phyloP scores from a whole-genome alignment of 1,139 yeast species.

The Yamadazyma jaroonii region DNA sequence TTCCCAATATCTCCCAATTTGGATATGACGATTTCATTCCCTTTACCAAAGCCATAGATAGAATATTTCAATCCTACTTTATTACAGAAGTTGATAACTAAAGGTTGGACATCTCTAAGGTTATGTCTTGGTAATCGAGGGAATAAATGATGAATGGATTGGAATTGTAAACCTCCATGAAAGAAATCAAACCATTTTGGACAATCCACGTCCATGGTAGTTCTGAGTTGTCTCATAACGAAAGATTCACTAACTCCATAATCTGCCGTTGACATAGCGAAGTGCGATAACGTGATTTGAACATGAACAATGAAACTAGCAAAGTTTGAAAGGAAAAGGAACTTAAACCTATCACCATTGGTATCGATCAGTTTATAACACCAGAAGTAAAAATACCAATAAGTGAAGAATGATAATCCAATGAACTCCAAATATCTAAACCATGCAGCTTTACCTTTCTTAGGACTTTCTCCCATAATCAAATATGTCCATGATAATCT shows the following conservation, averaged over 20 bases:
- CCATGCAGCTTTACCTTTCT: conserved; percentile 82
- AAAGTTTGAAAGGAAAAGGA: conserved; percentile 70
- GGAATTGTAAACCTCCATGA: conserved; percentile 93
- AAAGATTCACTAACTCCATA: conserved; percentile 82
- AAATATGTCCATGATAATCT: conserved; percentile 78
- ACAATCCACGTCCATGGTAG: conserved; percentile 95
- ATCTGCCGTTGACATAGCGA: conserved; percentile 91
- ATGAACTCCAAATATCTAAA: conserved; percentile 71
- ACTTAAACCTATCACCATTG: conserved; percentile 50
- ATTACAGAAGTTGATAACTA: conserved; percentile 70
- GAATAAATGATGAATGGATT: conserved; percentile 85
- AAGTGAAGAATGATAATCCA: conserved; percentile 67
- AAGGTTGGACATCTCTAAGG: conserved; percentile 69
- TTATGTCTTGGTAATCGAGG: conserved; percentile 90
- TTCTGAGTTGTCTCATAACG: conserved; percentile 75
- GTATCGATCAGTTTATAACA: conserved; percentile 52
- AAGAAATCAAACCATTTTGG: conserved; percentile 89
- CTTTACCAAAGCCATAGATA: conserved; percentile 79
- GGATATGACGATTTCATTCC: conserved; percentile 68
- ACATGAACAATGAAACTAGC: conserved; percentile 90
- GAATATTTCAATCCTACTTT: conserved; percentile 79
- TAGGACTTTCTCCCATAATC: conserved; percentile 71
- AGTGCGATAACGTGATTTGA: conserved; percentile 85
- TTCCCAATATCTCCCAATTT: conserved; percentile 74
- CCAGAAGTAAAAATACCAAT: conserved; percentile 75